Base-by-base conservation (phyloP, 306 rosid species). In the Datisca glomerata region DNA sequence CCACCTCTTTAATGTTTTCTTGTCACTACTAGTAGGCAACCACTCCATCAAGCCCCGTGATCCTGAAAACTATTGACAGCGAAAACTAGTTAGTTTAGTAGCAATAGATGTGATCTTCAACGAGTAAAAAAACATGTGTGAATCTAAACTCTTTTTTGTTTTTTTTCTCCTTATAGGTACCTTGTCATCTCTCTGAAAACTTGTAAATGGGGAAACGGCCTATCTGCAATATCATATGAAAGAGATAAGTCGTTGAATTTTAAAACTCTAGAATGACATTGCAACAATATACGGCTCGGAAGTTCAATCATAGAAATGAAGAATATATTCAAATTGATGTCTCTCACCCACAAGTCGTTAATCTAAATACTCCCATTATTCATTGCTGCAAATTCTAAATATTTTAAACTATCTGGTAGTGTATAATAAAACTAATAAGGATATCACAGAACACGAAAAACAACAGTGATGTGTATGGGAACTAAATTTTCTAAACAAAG, bases 11-110 rank as follows among this genome's bases (percentile, higher is more conserved):
- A 74, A 53, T 29, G 77, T 63, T 66, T 71, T 64, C 74, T 79
- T 65, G 67, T 73, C 81, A 67, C 74, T 64, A 59, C 74, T 70
- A 57, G 55, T 67, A 47, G 65, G 70, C 63, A 55, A 73, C 41
- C 53, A 52, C 78, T 81, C 91, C 91, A 81, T 78, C 76, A 86
- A 86, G 73, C 51, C 49, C 53, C 52, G 64, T 47, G 56, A 59
- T 66, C 84, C 94, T 82, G 75, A 54, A 73, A 71, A 20, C 67
- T 51, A 64, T 57, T 11, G 12, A 56, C n/a, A 52, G 40, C 20
- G 41, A 34, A 42, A 35, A 32, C 20, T 8, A 18, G 57, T 49
- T 61, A 54, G 23, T 41, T 24, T 41, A 27, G 0, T 32, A 44
- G 24, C 20, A 46, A 36, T 51, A 18, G 22, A 4, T 10, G 18